These are phyloP conservation scores for Trametes versicolor DNA, from an alignment of 1,284 basidiomycete species.

Conservation along the genomic window DNA sequence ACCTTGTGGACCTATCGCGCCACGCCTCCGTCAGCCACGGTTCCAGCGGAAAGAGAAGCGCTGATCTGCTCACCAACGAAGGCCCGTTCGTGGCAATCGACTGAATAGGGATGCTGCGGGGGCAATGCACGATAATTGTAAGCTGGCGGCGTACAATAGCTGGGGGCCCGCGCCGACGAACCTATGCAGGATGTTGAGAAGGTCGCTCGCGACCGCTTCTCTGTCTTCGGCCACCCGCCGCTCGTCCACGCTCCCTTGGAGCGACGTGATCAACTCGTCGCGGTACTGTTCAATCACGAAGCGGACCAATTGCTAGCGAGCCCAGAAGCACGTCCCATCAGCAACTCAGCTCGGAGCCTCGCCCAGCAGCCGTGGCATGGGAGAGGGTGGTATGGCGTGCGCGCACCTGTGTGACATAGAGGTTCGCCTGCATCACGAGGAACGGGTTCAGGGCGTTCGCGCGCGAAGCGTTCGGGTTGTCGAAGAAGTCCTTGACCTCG, in stretches of 20 bases:
- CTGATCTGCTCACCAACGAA: conserved; percentile 63
- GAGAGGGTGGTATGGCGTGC: conserved; percentile 29
- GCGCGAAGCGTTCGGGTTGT: conserved; percentile 85
- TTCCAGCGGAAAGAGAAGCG: conserved; percentile 20
- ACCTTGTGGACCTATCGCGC: conserved; percentile 79
- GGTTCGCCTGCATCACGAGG: conserved; percentile 88
- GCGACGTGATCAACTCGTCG: conserved; percentile 77
- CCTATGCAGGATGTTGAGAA: conserved; percentile 86
- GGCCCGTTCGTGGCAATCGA: conserved; percentile 90
- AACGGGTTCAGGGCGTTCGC: conserved; percentile 87
- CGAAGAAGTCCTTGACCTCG: conserved; percentile 89
- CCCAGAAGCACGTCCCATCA: conserved; percentile 16
- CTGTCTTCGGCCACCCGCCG: conserved; percentile 72
- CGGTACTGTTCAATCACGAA: conserved; percentile 91
- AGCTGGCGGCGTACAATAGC: conserved; percentile 16
- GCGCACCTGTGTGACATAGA: conserved; percentile 86
- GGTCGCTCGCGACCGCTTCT: conserved; percentile 80
- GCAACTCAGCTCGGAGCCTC: conserved; percentile 19
- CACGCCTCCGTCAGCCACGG: conserved; percentile 15
- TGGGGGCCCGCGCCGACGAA: conserved; percentile 39
- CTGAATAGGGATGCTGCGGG: conserved; percentile 83
- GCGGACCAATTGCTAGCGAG: conserved; percentile 82
- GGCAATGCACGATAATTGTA: conserved; percentile 19
- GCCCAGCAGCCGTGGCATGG: not conserved
- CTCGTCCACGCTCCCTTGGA: conserved; percentile 73